A percentile compares a stretch with the other conserved stretches of the same genome.
Evolutionary conservation across 2,329 filamentous ascomycete genomes (phyloP).

Genomic region (Sphaceloma murrayae): DNA sequence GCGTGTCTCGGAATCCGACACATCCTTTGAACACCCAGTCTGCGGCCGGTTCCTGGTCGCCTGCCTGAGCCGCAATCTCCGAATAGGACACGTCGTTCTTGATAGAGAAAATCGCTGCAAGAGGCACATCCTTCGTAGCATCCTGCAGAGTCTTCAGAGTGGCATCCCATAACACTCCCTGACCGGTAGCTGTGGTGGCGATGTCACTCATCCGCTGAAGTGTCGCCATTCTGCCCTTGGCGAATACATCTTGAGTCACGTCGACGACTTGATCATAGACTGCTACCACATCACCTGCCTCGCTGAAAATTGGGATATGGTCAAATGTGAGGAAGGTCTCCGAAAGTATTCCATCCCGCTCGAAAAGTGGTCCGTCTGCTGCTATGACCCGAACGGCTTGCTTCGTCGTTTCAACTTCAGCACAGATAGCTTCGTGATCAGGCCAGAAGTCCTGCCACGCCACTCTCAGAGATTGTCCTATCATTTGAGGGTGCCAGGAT

Average conservation of each 20-base stretch:
- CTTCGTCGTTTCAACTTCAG: slow-evolving; percentile 11
- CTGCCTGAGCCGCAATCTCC: neutral
- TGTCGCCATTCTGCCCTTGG: slow-evolving; percentile 16
- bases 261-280: slow-evolving; percentile 19
- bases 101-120: neutral
- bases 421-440: slow-evolving; percentile 17
- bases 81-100: neutral
- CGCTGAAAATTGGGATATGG: slow-evolving; percentile 17
- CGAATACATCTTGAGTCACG: slow-evolving; percentile 17
- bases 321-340: slow-evolving; percentile 18
- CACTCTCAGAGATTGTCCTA: slow-evolving; percentile 16
- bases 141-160: neutral
- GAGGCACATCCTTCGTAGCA: neutral
- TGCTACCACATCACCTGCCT: slow-evolving; percentile 14
- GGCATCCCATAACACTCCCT: neutral
- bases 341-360: slow-evolving; percentile 16
- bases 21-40: neutral
- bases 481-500: slow-evolving; percentile 10
- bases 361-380: slow-evolving; percentile 17
- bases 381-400: slow-evolving; percentile 14
- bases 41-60: neutral
- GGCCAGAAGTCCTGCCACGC: slow-evolving; percentile 17
- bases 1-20: no score
- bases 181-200: neutral
- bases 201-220: slow-evolving; percentile 8